Evolutionary conservation across 441 rosid species (phyloP).

Genomic region (Croton setiger): DNA sequence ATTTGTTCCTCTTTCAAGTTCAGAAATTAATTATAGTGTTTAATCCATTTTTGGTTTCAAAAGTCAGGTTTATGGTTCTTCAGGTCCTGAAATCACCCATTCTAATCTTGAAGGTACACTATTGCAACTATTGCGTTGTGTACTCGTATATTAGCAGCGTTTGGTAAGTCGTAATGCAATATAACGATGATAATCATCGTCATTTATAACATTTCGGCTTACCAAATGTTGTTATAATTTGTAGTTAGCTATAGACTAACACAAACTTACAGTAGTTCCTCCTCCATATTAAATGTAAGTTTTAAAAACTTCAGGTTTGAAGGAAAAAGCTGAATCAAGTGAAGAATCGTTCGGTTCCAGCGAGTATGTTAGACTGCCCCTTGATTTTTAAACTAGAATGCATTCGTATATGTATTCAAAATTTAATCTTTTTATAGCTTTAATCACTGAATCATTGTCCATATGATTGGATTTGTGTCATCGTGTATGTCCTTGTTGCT

Average conservation of each 20-base stretch:
- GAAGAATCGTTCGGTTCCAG: conserved; percentile 33
- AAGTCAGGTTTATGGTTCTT: conserved; percentile 35
- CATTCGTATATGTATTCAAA: background rate
- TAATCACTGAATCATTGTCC: background rate
- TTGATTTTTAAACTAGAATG: conserved; percentile 14
- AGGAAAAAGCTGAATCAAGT: conserved; percentile 29
- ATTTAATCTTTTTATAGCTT: background rate
- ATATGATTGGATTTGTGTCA: background rate
- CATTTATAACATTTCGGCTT: no score
- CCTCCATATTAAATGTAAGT: background rate
- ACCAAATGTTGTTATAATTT: background rate
- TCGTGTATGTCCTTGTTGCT: background rate
- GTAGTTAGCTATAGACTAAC: background rate
- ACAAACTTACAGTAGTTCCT: background rate
- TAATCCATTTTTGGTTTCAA: conserved; percentile 9
- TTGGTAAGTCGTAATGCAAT: no score
- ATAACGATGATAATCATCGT: no score
- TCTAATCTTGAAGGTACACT: conserved; percentile 36
- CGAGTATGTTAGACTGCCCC: conserved; percentile 44
- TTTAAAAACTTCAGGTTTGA: conserved; percentile 29
- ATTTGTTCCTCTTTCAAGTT: background rate
- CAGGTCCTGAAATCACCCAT: conserved; percentile 29
- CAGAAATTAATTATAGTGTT: background rate
- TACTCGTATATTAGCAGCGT: background rate
- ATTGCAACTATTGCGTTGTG: background rate